Base-by-base conservation (phyloP, 441 rosid species). In the Omphalea diandra region DNA sequence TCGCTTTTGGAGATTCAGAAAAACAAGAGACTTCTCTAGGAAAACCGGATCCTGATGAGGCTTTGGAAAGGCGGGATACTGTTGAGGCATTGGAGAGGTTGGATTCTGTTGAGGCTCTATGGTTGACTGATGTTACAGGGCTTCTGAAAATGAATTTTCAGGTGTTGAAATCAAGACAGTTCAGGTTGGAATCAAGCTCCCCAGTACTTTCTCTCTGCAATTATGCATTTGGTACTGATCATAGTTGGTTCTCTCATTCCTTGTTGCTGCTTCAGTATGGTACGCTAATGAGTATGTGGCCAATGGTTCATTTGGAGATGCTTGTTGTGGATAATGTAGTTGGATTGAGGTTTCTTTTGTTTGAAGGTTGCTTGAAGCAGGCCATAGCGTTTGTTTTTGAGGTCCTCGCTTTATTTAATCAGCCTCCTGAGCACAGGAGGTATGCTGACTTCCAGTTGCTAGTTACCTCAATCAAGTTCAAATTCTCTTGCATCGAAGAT, bases 231-330 rank as follows among this genome's bases (percentile, higher is more conserved):
- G 81, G 76, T 67, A 74, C 62, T 15, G 82, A 81, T 69, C 72
- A 75, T 70, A 56, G 67, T 63, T 72, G 82, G 88, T 75, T 90
- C 71, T 59, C 80, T 70, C 86, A 72, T 75, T 73, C 77, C 60
- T 52, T 80, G 0, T 24, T 80, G 40, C 80, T 88, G 77, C 88
- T 82, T 77, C 88, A 78, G 62, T 68, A 75, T 83, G 98, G 99
- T 73, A 75, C 56, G 24, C 65, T 92, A 73, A 81, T 75, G 72
- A 65, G 71, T 33, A 47, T 71, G 46, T 87, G 96, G 97, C 98
- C 97, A 72, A 83, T 74, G 76, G 85, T 89, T 75, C 78, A 88
- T 59, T 79, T 94, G 90, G 97, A 94, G 87, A 87, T 92, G 85
- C 88, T 92, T 79, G 86, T 94, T 78, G 82, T 92, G 5, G 91